These are phyloP conservation scores for Mercurialis annua DNA, from an alignment of 345 rosid species.

Conservation along the genomic window DNA sequence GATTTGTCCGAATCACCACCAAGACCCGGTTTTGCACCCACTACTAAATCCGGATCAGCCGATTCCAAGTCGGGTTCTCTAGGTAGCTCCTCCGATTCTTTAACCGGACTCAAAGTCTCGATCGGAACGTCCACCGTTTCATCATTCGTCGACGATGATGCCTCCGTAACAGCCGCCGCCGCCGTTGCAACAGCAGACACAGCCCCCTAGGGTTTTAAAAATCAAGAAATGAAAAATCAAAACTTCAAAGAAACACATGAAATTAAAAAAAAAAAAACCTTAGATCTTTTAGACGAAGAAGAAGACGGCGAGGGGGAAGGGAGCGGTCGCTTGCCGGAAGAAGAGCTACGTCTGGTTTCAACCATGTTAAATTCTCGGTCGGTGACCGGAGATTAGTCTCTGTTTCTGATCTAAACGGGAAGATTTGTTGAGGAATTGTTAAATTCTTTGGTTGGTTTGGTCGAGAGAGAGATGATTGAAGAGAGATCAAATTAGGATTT, in stretches of 20 bases:
- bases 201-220: slow-evolving; percentile 38
- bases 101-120: slow-evolving; percentile 36
- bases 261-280: slow-evolving; percentile 35
- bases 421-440: neutral
- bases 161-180: slow-evolving; percentile 37
- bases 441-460: neutral
- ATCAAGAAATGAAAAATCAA: slow-evolving; percentile 22
- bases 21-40: slow-evolving; percentile 42
- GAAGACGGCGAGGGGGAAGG: slow-evolving; percentile 40
- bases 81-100: slow-evolving; percentile 54
- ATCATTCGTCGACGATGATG: slow-evolving; percentile 54
- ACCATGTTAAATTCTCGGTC: slow-evolving; percentile 50
- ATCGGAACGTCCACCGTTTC: slow-evolving; percentile 24
- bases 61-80: slow-evolving; percentile 56
- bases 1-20: slow-evolving; percentile 38
- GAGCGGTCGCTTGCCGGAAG: slow-evolving; percentile 77
- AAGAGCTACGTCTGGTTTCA: slow-evolving; percentile 88
- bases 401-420: slow-evolving; percentile 40
- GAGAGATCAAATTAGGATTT: neutral
- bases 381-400: neutral
- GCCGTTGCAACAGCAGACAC: neutral
- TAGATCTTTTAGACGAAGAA: slow-evolving; percentile 63
- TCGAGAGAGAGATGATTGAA: slow-evolving; percentile 8
- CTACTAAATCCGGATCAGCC: slow-evolving; percentile 56
- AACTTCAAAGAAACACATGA: neutral